These are phyloP conservation scores for Geosmithia putterillii DNA, from an alignment of 2,329 filamentous ascomycete genomes.

Conservation along the genomic window DNA sequence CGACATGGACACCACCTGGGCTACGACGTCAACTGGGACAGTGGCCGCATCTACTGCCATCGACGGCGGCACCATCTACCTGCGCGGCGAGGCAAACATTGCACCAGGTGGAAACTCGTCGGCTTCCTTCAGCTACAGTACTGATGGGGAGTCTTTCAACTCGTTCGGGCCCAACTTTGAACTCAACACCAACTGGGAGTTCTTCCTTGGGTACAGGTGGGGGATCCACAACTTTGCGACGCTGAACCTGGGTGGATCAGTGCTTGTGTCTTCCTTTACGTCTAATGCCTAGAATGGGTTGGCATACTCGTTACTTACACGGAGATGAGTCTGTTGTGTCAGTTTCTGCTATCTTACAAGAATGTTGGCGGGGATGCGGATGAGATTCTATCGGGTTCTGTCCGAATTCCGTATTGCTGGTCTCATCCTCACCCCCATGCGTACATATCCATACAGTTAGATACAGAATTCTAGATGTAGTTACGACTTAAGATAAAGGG, in stretches of 20 bases:
- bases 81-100: conserved; percentile 10
- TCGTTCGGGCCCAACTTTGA: conserved; percentile 19
- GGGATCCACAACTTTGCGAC: conserved; percentile 38
- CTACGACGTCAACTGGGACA: conserved; percentile 1
- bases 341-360: no score
- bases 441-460: no score
- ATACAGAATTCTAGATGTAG: no score
- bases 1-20: conserved; percentile 14
- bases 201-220: conserved; percentile 35
- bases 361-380: no score
- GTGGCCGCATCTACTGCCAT: neutral
- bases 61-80: conserved; percentile 6
- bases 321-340: no score
- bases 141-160: conserved; percentile 24
- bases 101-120: conserved; percentile 10
- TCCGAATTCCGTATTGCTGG: no score
- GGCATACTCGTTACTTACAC: no score
- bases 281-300: no score
- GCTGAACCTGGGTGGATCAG: conserved; percentile 10
- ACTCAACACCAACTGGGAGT: conserved; percentile 26
- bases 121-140: conserved; percentile 23
- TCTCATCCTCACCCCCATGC: no score
- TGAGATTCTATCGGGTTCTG: no score
- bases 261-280: no score
- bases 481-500: no score